Conservation (phyloP, 257 asterid species). For the Capsicum baccatum region DNA sequence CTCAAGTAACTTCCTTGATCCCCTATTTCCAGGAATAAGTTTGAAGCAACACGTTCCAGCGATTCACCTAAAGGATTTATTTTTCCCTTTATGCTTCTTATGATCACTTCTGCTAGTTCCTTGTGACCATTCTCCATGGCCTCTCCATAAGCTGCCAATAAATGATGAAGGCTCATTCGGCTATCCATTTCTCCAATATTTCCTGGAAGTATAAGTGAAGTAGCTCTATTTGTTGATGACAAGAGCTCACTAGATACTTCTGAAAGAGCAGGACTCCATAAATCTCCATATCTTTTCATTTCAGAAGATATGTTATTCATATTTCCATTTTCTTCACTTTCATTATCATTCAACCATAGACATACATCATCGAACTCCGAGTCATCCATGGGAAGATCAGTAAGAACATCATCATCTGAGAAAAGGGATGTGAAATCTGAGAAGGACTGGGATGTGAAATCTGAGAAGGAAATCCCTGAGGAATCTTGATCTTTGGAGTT, state of each 20-base stretch:
- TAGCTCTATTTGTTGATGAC: slow-evolving; percentile 22
- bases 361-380: slow-evolving; percentile 39
- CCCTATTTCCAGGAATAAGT: slow-evolving; percentile 50
- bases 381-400: slow-evolving; percentile 39
- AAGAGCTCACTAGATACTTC: slow-evolving; percentile 40
- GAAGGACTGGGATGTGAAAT: slow-evolving; percentile 30
- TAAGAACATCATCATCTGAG: slow-evolving; percentile 46
- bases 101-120: slow-evolving; percentile 57
- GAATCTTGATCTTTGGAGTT: slow-evolving; percentile 40
- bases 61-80: slow-evolving; percentile 56
- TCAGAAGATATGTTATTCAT: slow-evolving; percentile 36
- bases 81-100: slow-evolving; percentile 48
- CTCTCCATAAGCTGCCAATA: slow-evolving; percentile 64
- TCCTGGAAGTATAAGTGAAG: slow-evolving; percentile 37
- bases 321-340: slow-evolving; percentile 34
- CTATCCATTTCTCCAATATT: slow-evolving; percentile 45
- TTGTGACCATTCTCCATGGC: slow-evolving; percentile 58
- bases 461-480: slow-evolving; percentile 52
- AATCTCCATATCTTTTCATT: slow-evolving; percentile 34
- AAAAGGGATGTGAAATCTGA: slow-evolving; percentile 39
- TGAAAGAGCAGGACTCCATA: slow-evolving; percentile 45
- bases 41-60: slow-evolving; percentile 61
- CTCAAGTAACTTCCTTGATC: slow-evolving; percentile 48
- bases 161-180: slow-evolving; percentile 50
- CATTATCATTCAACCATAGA: slow-evolving; percentile 54